Percentiles rank a stretch among this genome's conserved stretches.
Evolutionary conservation across 805 yeast species (phyloP).

Genomic region (Pichia kluyveri): DNA sequence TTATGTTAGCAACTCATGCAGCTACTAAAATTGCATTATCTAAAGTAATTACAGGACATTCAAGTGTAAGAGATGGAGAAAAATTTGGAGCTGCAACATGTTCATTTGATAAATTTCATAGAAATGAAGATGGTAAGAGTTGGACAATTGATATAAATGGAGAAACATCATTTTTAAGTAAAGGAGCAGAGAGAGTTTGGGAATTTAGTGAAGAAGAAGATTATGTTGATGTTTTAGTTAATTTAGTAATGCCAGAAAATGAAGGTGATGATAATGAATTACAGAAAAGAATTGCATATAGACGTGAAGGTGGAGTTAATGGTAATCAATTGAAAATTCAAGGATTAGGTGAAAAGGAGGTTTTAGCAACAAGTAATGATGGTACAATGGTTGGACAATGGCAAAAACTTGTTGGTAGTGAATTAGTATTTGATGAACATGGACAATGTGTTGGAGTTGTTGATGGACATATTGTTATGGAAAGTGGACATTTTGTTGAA

Average conservation of each 20-base stretch:
- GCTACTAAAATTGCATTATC: conserved; percentile 89
- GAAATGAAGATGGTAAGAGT: conserved; percentile 18
- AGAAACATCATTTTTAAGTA: conserved; percentile 53
- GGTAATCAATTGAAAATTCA: conserved; percentile 4
- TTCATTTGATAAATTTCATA: conserved; percentile 56
- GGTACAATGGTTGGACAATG: conserved; percentile 66
- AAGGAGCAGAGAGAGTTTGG: conserved; percentile 95
- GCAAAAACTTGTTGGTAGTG: conserved; percentile 76
- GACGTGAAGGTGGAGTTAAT: background rate
- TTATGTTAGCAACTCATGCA: conserved; percentile 84
- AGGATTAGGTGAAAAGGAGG: conserved; percentile 1
- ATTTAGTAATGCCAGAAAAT: conserved; percentile 38
- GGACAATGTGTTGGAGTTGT: conserved; percentile 26
- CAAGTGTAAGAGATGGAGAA: conserved; percentile 32
- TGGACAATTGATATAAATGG: conserved; percentile 73
- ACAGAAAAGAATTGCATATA: conserved; percentile 8
- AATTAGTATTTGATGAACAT: conserved; percentile 28
- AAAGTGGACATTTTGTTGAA: conserved; percentile 24
- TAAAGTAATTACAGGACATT: conserved; percentile 53
- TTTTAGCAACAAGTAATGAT: background rate
- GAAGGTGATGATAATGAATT: conserved; percentile 1
- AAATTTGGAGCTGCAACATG: conserved; percentile 71
- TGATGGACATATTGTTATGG: conserved; percentile 22
- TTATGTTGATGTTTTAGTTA: conserved; percentile 41
- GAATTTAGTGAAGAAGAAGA: conserved; percentile 39